Evolutionary conservation across 2,329 filamentous ascomycete genomes (phyloP), one percentile per base, ranked within the genome.

Genomic region (Epichloe amarillans): DNA sequence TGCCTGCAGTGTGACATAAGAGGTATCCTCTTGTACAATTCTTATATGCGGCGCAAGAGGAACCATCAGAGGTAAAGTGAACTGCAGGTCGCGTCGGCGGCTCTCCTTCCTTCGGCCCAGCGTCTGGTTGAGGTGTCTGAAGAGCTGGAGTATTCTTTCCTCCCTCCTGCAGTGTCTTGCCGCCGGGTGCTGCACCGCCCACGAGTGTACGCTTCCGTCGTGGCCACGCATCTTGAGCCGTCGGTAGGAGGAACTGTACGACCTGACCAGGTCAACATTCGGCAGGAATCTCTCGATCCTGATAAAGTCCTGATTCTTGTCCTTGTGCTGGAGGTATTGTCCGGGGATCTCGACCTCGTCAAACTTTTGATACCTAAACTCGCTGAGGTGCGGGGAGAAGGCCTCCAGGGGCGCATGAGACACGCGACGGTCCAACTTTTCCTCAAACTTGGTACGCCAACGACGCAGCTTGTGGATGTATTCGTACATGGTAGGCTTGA

Each of bases 291-390:
- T 85, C 66, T 98, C 94, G 57, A 98, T 97, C 44, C 90, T 85
- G 57, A 98, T 84, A 64, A 99, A 98, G 66, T 98, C 93, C 60
- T 95, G 89, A 66, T 98, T 98, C 78, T 97, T 98, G 62, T 99
- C 94, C 67, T 93, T 94, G 70, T 96, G 93, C 64, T 95, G 84
- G 55, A 96, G 72, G 66, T 99, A 99, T 65, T 99, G 93, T 0
- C 93, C 93, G 3, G 94, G 94, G 37, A 99, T 82, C 68, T 99
- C 93, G 12, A 99, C 91, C 61, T 98, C 94, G 62, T 99, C 93
- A 58, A 98, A 96, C 66, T 96, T 97, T 65, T 93, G 84, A 73
- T 95, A 98, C 39, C 88, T 80, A 75, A 98, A 98, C 64, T 97
- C 93, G 69, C 88, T 95, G 42, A 99, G 79, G 62, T 95, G 87